phyloP scores from a whole-genome alignment of 495 filamentous ascomycete species.

The Diplogelasinospora grovesii region DNA sequence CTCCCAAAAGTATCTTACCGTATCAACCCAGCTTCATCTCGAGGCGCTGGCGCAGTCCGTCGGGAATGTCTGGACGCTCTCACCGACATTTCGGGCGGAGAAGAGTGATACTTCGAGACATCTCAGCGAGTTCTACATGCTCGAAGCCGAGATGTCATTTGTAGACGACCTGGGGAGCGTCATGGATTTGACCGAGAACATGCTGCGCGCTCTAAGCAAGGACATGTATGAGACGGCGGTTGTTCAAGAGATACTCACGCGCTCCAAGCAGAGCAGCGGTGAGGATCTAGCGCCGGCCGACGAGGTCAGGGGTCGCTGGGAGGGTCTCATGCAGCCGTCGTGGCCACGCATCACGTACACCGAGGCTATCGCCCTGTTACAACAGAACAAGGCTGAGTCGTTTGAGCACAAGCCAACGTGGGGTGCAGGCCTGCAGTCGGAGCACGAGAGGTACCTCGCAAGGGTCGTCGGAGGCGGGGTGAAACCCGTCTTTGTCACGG shows the following conservation, averaged over 20 bases:
- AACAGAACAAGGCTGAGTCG: constrained; percentile 50
- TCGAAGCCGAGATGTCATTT: constrained; percentile 85
- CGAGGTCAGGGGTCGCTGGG: constrained; percentile 64
- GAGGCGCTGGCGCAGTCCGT: constrained; percentile 87
- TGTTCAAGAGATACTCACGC: constrained; percentile 50
- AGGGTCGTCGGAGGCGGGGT: constrained; percentile 54
- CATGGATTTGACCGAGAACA: constrained; percentile 71
- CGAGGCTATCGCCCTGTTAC: constrained; percentile 62
- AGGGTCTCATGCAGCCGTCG: constrained; percentile 46
- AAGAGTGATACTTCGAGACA: constrained; percentile 91
- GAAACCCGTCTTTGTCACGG: constrained; percentile 79
- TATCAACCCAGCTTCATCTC: constrained; percentile 90
- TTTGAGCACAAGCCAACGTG: constrained; percentile 66
- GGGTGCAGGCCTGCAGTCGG: constrained; percentile 73
- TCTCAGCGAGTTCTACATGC: constrained; percentile 97
- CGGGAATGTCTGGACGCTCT: constrained; percentile 87
- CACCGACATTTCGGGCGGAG: constrained; percentile 90
- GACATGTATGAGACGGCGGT: constrained; percentile 48
- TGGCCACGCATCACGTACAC: constrained; percentile 89
- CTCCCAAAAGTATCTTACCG: constrained; percentile 88
- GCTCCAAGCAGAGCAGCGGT: constrained; percentile 21
- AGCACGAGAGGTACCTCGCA: constrained; percentile 90
- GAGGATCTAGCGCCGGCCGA: constrained; percentile 29
- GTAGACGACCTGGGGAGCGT: constrained; percentile 60
- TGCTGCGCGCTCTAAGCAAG: constrained; percentile 58